These are phyloP conservation scores for Daedaleopsis sinensis DNA, from an alignment of 768 basidiomycete species.

Conservation along the genomic window DNA sequence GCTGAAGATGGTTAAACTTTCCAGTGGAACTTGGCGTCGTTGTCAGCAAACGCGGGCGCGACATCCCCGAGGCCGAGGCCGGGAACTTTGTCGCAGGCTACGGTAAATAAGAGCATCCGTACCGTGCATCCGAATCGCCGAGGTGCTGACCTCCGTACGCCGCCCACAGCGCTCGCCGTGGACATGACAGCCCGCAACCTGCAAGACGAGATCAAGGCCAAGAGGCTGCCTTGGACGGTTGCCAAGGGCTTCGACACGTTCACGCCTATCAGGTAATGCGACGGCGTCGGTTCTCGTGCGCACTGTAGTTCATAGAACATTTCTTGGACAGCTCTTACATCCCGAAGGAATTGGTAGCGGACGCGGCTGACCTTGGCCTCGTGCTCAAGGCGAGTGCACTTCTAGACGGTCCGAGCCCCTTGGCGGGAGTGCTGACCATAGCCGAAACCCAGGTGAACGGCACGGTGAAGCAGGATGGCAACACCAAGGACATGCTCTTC, in stretches of 20 bases:
- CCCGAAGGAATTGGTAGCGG: slow-evolving; percentile 64
- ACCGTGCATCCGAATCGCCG: background rate
- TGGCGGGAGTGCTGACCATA: background rate
- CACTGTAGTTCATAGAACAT: background rate
- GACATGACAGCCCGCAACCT: slow-evolving; percentile 97
- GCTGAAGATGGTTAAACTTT: background rate
- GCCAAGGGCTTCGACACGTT: slow-evolving; percentile 98
- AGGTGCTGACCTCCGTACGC: background rate
- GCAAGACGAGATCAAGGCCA: slow-evolving; percentile 90
- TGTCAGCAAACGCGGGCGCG: slow-evolving; percentile 84
- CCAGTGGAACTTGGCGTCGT: slow-evolving; percentile 96
- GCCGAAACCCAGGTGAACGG: slow-evolving; percentile 73
- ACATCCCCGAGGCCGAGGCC: slow-evolving; percentile 76
- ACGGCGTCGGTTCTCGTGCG: slow-evolving; percentile 1
- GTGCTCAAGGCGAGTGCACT: slow-evolving; percentile 62
- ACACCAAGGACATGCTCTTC: slow-evolving; percentile 91
- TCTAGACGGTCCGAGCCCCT: background rate
- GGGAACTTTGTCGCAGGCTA: slow-evolving; percentile 88
- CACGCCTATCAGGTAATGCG: slow-evolving; percentile 79
- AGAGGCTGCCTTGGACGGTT: slow-evolving; percentile 96
- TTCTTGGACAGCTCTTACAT: slow-evolving; percentile 66
- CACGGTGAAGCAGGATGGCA: slow-evolving; percentile 79
- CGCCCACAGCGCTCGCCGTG: slow-evolving; percentile 75
- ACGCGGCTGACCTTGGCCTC: slow-evolving; percentile 78
- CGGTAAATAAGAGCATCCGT: slow-evolving; percentile 48